Evolutionary conservation across 2,329 filamentous ascomycete genomes (phyloP).

Genomic region (Penicillium hordei): DNA sequence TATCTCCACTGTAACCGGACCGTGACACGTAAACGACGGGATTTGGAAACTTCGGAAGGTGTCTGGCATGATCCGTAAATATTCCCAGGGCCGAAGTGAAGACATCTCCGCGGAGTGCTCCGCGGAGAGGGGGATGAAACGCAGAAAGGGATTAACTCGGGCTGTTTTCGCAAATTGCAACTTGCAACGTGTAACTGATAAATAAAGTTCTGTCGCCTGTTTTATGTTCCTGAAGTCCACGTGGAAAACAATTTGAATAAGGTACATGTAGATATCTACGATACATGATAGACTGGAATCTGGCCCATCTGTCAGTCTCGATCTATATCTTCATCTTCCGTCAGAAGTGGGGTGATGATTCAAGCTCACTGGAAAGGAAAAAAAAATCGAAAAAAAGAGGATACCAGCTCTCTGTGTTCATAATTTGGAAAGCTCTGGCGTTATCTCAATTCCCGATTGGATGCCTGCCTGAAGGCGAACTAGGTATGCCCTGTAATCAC

Average conservation of each 20-base stretch:
- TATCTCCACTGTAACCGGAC: conserved; percentile 4
- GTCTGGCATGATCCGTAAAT: not conserved
- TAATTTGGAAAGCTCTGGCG: not conserved
- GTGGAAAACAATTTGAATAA: not conserved
- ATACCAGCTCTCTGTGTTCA: not conserved
- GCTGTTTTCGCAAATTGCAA: not conserved
- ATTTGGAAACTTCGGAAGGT: not conserved
- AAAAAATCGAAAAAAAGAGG: not conserved
- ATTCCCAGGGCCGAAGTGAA: not conserved
- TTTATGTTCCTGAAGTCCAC: not conserved
- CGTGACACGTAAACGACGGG: not conserved
- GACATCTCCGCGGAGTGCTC: conserved; percentile 4
- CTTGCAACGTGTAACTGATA: not conserved
- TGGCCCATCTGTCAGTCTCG: not conserved
- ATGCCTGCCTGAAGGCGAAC: not conserved
- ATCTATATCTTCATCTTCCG: not conserved
- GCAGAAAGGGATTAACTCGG: not conserved
- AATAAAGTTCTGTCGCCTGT: not conserved
- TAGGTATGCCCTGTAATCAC: too few species aligned
- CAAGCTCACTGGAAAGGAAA: not conserved
- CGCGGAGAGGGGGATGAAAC: not conserved
- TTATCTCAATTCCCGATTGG: not conserved
- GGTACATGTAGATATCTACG: not conserved
- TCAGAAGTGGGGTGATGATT: not conserved
- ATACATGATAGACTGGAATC: not conserved